Evolutionary conservation across 345 rosid species (phyloP).

Genomic region (Punica granatum): DNA sequence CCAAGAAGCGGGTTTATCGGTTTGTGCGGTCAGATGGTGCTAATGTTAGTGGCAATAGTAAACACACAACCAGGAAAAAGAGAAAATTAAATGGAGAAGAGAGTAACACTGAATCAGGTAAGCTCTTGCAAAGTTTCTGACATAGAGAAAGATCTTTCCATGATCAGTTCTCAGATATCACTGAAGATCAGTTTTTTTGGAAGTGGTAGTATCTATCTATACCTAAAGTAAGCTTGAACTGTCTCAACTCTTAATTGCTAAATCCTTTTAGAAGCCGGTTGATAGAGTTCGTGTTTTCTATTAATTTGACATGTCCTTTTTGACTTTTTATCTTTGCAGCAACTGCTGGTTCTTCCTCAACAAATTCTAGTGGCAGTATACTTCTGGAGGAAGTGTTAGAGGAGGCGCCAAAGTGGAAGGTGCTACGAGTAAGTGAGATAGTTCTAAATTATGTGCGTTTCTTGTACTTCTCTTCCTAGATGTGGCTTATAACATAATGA

Average conservation of each 20-base stretch:
- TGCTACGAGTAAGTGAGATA: conserved; percentile 97
- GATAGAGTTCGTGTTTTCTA: not conserved
- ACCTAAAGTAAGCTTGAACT: not conserved
- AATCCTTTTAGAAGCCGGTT: not conserved
- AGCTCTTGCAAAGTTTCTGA: conserved; percentile 1
- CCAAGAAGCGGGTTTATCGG: conserved; percentile 87
- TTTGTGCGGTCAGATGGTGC: conserved; percentile 42
- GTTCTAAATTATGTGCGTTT: conserved; percentile 35
- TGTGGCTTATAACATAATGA: not conserved
- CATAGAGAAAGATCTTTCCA: not conserved
- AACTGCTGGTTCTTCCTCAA: conserved; percentile 37
- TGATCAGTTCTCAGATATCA: not conserved
- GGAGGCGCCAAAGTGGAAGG: conserved; percentile 97
- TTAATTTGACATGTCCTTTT: not conserved
- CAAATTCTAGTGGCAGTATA: conserved; percentile 27
- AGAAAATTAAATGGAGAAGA: conserved; percentile 43
- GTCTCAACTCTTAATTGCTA: not conserved
- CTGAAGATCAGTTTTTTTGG: not conserved
- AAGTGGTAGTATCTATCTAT: not conserved
- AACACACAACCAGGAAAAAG: conserved; percentile 39
- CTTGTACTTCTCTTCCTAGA: not conserved
- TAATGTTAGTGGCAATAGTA: conserved; percentile 34
- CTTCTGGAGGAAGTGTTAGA: conserved; percentile 69
- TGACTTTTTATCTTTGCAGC: conserved; percentile 14
- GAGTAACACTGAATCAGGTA: conserved; percentile 32